Evolutionary conservation across 2,329 filamentous ascomycete genomes (phyloP).

Genomic region (Penicillium brasilianum): DNA sequence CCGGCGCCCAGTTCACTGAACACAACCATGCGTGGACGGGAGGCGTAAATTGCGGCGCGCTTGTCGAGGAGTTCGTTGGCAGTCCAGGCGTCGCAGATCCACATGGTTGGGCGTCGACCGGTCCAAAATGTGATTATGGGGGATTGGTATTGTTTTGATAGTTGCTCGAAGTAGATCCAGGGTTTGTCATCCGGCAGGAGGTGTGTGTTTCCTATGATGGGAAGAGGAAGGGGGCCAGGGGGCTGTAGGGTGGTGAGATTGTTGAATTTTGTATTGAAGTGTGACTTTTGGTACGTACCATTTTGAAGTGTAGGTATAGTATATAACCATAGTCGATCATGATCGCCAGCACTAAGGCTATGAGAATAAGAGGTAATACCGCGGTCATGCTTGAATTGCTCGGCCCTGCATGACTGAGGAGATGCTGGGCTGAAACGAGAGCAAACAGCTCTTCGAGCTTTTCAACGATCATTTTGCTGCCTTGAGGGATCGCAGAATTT

Average conservation of each 20-base stretch:
- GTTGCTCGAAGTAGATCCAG: slow-evolving; percentile 62
- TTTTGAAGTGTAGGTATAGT: slow-evolving; percentile 32
- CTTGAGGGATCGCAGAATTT: neutral
- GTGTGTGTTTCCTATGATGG: slow-evolving; percentile 61
- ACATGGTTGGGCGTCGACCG: slow-evolving; percentile 43
- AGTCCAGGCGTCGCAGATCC: slow-evolving; percentile 37
- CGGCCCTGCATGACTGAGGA: slow-evolving; percentile 2
- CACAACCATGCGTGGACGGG: slow-evolving; percentile 36
- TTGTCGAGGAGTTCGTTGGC: slow-evolving; percentile 41
- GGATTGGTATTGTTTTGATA: slow-evolving; percentile 53
- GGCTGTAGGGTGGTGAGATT: slow-evolving; percentile 46
- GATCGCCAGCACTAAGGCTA: slow-evolving; percentile 12
- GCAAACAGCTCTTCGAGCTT: slow-evolving; percentile 11
- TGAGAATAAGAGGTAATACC: neutral
- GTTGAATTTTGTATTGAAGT: no score
- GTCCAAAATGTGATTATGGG: slow-evolving; percentile 64
- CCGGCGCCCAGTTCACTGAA: slow-evolving; percentile 37
- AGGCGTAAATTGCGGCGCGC: slow-evolving; percentile 39
- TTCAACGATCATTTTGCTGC: slow-evolving; percentile 11
- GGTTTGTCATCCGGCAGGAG: slow-evolving; percentile 60
- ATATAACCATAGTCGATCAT: slow-evolving; percentile 33
- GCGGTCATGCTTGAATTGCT: neutral
- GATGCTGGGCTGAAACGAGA: neutral
- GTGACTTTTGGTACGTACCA: slow-evolving; percentile 23
- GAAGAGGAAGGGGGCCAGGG: slow-evolving; percentile 60